Evolutionary conservation across 352 stramenopile species (phyloP).

Genomic region (Phytophthora fragariaefolia): DNA sequence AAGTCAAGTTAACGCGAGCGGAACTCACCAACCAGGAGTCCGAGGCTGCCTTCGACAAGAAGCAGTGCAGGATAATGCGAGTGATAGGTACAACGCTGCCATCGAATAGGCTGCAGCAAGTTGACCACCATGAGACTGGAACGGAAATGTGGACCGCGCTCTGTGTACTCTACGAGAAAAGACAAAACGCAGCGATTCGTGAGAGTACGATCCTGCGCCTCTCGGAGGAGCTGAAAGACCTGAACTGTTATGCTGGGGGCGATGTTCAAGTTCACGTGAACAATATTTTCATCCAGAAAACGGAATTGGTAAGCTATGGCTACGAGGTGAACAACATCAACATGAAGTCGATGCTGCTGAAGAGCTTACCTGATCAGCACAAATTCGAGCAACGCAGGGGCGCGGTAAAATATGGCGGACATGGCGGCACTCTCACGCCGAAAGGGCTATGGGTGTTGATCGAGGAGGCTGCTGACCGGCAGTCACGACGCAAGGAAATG

Average conservation of each 20-base stretch:
- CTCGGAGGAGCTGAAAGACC: background rate
- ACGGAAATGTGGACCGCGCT: background rate
- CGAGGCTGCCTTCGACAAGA: conserved; percentile 2
- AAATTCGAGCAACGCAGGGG: conserved; percentile 4
- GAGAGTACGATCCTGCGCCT: background rate
- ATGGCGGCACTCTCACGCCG: background rate
- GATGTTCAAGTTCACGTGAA: background rate
- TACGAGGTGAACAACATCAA: background rate
- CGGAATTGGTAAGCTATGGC: background rate
- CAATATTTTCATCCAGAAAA: conserved; percentile 4
- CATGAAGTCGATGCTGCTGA: conserved; percentile 5
- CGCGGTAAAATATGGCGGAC: conserved; percentile 1
- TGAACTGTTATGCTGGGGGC: background rate
- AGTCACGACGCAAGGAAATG: background rate
- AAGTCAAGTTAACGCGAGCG: background rate
- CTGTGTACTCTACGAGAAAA: conserved; percentile 9
- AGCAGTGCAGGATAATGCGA: conserved; percentile 10
- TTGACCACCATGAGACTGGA: conserved; percentile 1
- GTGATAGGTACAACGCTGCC: conserved; percentile 10
- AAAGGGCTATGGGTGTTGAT: background rate
- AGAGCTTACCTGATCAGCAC: background rate
- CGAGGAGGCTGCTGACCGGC: background rate
- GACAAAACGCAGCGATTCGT: background rate
- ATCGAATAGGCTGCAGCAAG: conserved; percentile 1
- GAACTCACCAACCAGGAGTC: background rate